A percentile compares a stretch with the other conserved stretches of the same genome.
Evolutionary conservation across 139 green algal species (phyloP).

Genomic region (Limnomonas spitsbergensis): DNA sequence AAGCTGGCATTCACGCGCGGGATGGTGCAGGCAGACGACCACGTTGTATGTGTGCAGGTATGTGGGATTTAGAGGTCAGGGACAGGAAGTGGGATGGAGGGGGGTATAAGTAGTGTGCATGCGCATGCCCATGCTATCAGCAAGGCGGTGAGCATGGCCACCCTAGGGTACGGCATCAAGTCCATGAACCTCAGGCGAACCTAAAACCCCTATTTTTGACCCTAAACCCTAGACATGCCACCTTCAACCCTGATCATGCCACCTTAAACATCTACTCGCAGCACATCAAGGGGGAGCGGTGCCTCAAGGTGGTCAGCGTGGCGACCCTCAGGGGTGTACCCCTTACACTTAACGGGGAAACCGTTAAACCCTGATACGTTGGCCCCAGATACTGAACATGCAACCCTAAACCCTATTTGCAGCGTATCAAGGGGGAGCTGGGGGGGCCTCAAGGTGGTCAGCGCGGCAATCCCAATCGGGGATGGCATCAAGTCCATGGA

Average conservation of each 20-base stretch:
- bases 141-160: not conserved
- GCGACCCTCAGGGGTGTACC: not conserved
- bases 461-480: no score
- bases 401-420: not conserved
- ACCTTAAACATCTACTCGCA: no score
- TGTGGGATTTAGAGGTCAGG: not conserved
- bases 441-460: not conserved
- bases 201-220: no score
- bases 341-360: no score
- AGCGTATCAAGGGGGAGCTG: not conserved
- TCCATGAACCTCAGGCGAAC: no score
- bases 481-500: no score
- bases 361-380: not conserved
- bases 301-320: not conserved
- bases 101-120: not conserved
- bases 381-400: not conserved
- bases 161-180: not conserved
- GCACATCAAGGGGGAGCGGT: no score
- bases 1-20: slow-evolving; percentile 50
- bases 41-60: slow-evolving; percentile 63
- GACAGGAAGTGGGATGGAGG: not conserved
- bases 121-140: not conserved
- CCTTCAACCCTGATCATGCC: not conserved
- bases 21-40: slow-evolving; percentile 65
- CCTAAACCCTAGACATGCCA: slow-evolving; percentile 4